These are phyloP conservation scores for Hypoxylon fragiforme DNA, from an alignment of 495 filamentous ascomycete genomes.

Conservation along the genomic window DNA sequence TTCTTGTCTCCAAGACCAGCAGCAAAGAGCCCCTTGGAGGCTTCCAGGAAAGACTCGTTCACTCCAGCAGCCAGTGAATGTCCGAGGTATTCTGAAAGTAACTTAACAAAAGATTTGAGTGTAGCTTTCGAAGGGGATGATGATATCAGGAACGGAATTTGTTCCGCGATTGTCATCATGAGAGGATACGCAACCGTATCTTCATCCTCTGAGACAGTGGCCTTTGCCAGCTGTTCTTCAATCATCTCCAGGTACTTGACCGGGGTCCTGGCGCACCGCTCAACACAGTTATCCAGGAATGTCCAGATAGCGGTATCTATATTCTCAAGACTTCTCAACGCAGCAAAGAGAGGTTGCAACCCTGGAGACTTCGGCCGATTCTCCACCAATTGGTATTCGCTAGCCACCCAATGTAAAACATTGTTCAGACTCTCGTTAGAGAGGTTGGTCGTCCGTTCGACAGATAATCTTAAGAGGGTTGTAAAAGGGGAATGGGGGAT, in stretches of 20 bases:
- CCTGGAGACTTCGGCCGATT: slow-evolving; percentile 36
- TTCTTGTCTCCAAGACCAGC: slow-evolving; percentile 24
- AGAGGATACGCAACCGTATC: slow-evolving; percentile 55
- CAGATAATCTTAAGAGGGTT: slow-evolving; percentile 59
- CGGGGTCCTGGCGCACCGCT: slow-evolving; percentile 67
- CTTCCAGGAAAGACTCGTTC: slow-evolving; percentile 19
- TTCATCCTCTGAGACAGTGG: slow-evolving; percentile 13
- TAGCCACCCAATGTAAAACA: slow-evolving; percentile 53
- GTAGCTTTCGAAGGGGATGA: slow-evolving; percentile 28
- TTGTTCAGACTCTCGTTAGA: slow-evolving; percentile 47
- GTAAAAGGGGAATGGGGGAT: slow-evolving; percentile 64
- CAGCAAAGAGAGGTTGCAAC: slow-evolving; percentile 57
- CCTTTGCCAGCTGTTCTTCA: slow-evolving; percentile 41
- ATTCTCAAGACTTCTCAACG: slow-evolving; percentile 41
- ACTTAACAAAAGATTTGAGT: slow-evolving; percentile 23
- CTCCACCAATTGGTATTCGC: slow-evolving; percentile 55
- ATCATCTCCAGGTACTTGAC: slow-evolving; percentile 72
- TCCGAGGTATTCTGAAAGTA: slow-evolving; percentile 33
- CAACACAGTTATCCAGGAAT: slow-evolving; percentile 81
- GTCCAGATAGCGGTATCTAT: slow-evolving; percentile 46
- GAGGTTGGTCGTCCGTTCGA: slow-evolving; percentile 46
- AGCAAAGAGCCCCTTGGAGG: slow-evolving; percentile 21
- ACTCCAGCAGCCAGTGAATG: slow-evolving; percentile 29
- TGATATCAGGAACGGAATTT: slow-evolving; percentile 71
- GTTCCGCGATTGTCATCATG: slow-evolving; percentile 68